Evolutionary conservation across 345 rosid genomes (phyloP).

Genomic region (Heritiera littoralis): DNA sequence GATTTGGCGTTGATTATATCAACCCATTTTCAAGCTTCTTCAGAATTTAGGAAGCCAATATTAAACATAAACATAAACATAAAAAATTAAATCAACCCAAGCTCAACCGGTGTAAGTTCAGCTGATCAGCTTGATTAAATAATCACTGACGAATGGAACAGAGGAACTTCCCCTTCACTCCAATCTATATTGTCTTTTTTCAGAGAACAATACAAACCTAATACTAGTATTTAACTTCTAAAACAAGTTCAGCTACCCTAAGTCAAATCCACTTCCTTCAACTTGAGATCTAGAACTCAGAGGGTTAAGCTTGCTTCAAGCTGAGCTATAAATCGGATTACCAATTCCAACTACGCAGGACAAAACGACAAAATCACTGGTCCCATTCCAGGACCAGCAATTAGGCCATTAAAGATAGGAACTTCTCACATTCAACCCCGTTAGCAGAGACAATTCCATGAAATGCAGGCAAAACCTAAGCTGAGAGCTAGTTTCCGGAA

Average conservation of each 20-base stretch:
- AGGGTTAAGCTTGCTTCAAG: not conserved
- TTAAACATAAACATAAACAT: not conserved
- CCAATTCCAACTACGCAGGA: not conserved
- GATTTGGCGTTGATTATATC: not conserved
- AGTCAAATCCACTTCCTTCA: constrained; percentile 2
- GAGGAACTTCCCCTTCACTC: not conserved
- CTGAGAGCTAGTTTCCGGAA: not conserved
- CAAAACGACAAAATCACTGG: constrained; percentile 6
- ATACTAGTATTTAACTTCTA: not conserved
- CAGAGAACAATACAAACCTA: not conserved
- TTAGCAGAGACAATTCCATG: not conserved
- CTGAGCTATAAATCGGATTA: not conserved
- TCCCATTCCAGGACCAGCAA: not conserved
- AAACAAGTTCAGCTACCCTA: not conserved
- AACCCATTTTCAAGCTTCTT: not conserved
- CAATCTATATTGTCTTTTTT: not conserved
- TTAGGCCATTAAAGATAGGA: not conserved
- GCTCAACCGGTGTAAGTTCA: not conserved
- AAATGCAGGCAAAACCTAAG: not conserved
- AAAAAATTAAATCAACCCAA: not conserved
- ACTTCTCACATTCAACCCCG: not conserved
- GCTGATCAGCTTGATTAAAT: not conserved
- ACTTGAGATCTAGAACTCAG: not conserved
- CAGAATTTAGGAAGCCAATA: not conserved
- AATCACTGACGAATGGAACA: not conserved